These are phyloP conservation scores for Capronia americana DNA, from an alignment of 2,329 filamentous ascomycete species.

Conservation along the genomic window DNA sequence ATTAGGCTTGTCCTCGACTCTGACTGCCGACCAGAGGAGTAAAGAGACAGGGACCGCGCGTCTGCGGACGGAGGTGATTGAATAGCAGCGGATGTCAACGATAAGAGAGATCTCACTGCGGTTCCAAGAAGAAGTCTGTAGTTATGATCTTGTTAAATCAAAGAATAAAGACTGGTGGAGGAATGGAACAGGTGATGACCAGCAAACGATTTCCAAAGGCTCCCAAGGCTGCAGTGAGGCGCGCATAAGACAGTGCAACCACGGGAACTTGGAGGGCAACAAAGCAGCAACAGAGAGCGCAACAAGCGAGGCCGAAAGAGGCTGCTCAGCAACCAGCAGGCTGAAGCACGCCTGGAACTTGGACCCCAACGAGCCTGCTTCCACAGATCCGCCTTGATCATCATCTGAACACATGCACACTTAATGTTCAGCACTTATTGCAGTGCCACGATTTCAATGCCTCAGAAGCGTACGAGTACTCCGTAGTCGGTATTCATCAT, in stretches of 20 bases:
- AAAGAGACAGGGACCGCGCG: neutral
- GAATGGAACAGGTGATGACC: conserved; percentile 5
- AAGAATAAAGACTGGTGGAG: neutral
- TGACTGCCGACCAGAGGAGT: neutral
- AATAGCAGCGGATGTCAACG: neutral
- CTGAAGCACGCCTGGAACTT: conserved; percentile 5
- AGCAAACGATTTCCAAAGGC: conserved; percentile 1
- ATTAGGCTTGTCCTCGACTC: conserved; percentile 3
- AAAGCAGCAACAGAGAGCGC: conserved; percentile 11
- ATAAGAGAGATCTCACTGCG: conserved; percentile 2
- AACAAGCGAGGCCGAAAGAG: conserved; percentile 1
- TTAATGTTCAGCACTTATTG: neutral
- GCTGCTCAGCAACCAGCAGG: conserved; percentile 17
- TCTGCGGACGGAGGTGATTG: neutral
- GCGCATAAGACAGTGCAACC: conserved; percentile 6
- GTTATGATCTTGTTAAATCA: neutral
- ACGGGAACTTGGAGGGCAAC: neutral
- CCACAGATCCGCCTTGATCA: neutral
- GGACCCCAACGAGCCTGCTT: neutral
- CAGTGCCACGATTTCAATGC: neutral
- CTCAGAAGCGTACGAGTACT: too few species aligned
- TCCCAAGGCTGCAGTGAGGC: neutral
- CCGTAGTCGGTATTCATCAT: too few species aligned
- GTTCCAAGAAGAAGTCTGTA: neutral
- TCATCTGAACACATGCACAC: neutral